These are phyloP conservation scores for Talaromyces sp. DNA, from an alignment of 2,329 filamentous ascomycete genomes.

Conservation along the genomic window DNA sequence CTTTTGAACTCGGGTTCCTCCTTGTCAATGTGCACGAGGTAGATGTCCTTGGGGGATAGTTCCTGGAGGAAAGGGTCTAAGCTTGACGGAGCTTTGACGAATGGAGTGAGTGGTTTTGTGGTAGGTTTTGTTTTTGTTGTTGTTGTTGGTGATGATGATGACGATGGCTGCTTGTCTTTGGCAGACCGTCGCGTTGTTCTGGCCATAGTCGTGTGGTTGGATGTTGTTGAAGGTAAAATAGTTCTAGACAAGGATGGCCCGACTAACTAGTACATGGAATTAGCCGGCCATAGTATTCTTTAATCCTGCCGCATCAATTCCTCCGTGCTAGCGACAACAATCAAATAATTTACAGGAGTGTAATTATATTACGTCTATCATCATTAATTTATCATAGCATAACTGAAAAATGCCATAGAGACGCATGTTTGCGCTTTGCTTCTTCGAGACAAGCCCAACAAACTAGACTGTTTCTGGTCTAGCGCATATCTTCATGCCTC, in stretches of 20 bases:
- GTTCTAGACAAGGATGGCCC: not conserved
- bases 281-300: not conserved
- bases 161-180: constrained; percentile 25
- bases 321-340: not conserved
- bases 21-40: constrained; percentile 78
- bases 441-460: not conserved
- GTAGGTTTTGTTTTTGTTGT: constrained; percentile 17
- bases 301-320: not conserved
- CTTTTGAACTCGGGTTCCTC: constrained; percentile 68
- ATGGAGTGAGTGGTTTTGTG: constrained; percentile 56
- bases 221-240: not conserved
- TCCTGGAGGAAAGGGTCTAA: constrained; percentile 63
- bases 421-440: not conserved
- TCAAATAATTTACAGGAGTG: not conserved
- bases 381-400: not conserved
- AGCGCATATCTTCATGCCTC: not conserved
- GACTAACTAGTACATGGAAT: not conserved
- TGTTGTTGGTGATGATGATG: not conserved
- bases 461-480: not conserved
- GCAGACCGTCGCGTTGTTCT: constrained; percentile 29
- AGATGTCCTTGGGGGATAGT: constrained; percentile 67
- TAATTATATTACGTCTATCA: not conserved
- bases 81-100: constrained; percentile 59
- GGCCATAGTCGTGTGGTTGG: constrained; percentile 23
- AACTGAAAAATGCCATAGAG: not conserved